Conservation (phyloP, 139 green algal species). For the Haematococcus sp. region DNA sequence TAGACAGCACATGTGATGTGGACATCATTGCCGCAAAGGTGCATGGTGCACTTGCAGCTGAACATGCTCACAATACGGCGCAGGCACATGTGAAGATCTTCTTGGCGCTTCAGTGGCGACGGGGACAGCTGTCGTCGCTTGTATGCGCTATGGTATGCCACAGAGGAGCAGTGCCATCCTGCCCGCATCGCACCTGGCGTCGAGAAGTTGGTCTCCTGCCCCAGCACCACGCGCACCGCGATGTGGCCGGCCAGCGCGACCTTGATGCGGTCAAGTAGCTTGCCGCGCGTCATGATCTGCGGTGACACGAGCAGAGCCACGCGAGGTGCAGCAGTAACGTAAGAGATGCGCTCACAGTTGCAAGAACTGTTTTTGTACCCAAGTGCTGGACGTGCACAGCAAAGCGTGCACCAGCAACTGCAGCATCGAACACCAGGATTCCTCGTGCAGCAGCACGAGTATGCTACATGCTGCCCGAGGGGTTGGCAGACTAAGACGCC, state of each 20-base stretch:
- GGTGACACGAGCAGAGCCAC: no score
- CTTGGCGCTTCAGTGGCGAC: no score
- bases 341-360: background rate
- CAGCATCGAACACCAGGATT: no score
- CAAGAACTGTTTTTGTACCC: background rate
- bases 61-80: no score
- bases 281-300: conserved; percentile 66
- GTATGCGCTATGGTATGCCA: background rate
- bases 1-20: conserved; percentile 11
- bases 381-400: no score
- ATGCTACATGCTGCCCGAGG: no score
- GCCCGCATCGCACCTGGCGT: conserved; percentile 51
- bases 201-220: conserved; percentile 56
- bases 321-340: background rate
- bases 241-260: conserved; percentile 45
- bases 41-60: no score
- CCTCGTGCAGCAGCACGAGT: no score
- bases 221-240: conserved; percentile 60
- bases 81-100: no score
- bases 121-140: no score
- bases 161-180: conserved; percentile 2
- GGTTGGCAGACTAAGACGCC: no score
- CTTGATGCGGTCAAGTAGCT: conserved; percentile 71
- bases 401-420: no score
- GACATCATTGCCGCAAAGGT: background rate